Evolutionary conservation across 1,139 yeast genomes (phyloP), one percentile per base, ranked within the genome.

Genomic region (Protomyces arabidopsidicola): DNA sequence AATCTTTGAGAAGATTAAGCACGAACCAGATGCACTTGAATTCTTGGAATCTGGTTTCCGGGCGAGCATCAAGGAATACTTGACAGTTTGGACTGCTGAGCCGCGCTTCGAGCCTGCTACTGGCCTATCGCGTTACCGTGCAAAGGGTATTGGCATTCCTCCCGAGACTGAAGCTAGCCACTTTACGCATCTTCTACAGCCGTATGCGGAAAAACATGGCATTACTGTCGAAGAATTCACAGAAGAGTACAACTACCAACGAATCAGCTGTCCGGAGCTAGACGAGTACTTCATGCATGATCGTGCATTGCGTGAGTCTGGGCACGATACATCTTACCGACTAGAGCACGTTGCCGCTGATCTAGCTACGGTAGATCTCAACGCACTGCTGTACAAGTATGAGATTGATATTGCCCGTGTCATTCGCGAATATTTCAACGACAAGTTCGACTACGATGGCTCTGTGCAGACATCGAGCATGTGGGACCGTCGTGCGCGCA

Each of bases 131-230:
- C 84, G 96, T 68, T 95, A 90, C 73, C 90, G 89, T 70, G 97
- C 98, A 0, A 87, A 83, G 65, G 98, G 98, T 45, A 70, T 82
- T 39, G 97, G 98, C 20, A 83, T 93, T 54, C 98, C 98, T 3
- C 98, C 98, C 8, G 99, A 93, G 75, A 91, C 98, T 1, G 99
- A 93, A 74, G 79, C 95, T 0, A 84, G 90, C 3, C 98, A 95
- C 77, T 93, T 93, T 72, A 82, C 84, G 70, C 81, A 88, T 8
- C 81, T 90, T 27, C 78, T 95, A 70, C 73, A 76, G 65, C 91
- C 95, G 3, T 90, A 81, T 72, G 84, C 88, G 56, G 76, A 81
- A 57, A 89, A 88, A 73, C 78, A 88, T 72, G 75, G 79, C 1
- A 75, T 87, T 12, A 66, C 85, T 0, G 81, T 88, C 66, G 82